A percentile compares a stretch with the other conserved stretches of the same genome.
These are phyloP conservation scores for Wallacemonas collosoma DNA, from an alignment of 208 protist species.

Conservation along the genomic window DNA sequence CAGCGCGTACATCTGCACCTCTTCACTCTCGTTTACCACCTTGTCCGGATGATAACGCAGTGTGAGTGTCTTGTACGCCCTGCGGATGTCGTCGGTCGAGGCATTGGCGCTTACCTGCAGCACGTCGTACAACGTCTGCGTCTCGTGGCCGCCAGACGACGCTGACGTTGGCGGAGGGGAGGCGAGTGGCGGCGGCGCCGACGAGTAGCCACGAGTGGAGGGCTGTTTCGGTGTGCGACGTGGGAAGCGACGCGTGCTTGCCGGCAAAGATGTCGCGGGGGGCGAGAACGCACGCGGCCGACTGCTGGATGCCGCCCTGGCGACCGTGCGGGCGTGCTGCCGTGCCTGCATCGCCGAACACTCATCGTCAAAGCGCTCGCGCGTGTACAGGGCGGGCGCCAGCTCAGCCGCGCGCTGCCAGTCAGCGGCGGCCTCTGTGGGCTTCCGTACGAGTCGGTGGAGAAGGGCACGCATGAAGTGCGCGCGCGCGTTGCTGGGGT, in stretches of 20 bases:
- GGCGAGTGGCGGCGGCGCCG: not conserved
- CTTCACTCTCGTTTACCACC: slow-evolving; percentile 43
- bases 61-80: slow-evolving; percentile 64
- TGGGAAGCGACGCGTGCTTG: not conserved
- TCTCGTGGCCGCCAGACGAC: not conserved
- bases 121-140: slow-evolving; percentile 61
- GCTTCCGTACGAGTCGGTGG: slow-evolving; percentile 27
- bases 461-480: slow-evolving; percentile 59
- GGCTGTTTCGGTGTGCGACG: not conserved
- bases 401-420: slow-evolving; percentile 31
- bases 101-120: slow-evolving; percentile 51
- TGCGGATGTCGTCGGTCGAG: slow-evolving; percentile 45
- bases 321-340: not conserved
- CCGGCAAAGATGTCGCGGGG: not conserved
- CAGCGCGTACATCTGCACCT: slow-evolving; percentile 34
- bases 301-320: not conserved
- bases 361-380: slow-evolving; percentile 4
- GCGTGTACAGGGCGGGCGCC: slow-evolving; percentile 2
- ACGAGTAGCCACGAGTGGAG: not conserved
- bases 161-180: not conserved
- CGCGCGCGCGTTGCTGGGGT: slow-evolving; percentile 44
- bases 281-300: not conserved
- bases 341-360: slow-evolving; percentile 2
- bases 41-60: slow-evolving; percentile 85
- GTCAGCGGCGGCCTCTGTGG: slow-evolving; percentile 53